Percentiles rank a stretch among this genome's conserved stretches.
Evolutionary conservation across 1,139 yeast species (phyloP).

Genomic region (Hyphopichia buzzinii): DNA sequence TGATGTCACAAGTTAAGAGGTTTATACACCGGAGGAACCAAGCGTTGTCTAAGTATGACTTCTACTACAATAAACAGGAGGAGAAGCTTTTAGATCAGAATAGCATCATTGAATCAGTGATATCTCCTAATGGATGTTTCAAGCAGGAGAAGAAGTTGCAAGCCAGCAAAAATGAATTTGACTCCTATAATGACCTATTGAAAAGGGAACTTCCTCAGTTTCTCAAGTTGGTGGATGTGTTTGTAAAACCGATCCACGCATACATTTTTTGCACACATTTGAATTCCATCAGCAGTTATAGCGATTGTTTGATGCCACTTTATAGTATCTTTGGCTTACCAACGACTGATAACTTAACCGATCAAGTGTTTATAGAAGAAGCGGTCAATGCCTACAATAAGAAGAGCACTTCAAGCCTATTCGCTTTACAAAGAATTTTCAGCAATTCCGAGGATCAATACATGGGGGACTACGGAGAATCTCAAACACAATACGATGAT

Average conservation of each 20-base stretch:
- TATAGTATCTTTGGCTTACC: conserved; percentile 19
- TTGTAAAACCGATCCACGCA: conserved; percentile 25
- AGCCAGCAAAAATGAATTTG: conserved; percentile 26
- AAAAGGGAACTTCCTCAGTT: conserved; percentile 41
- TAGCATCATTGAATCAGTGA: conserved; percentile 22
- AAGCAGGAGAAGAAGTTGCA: conserved; percentile 32
- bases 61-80: conserved; percentile 24
- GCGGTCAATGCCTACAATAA: conserved; percentile 11
- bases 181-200: conserved; percentile 26
- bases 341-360: conserved; percentile 11
- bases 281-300: conserved; percentile 13
- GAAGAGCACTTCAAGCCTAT: conserved; percentile 11
- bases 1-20: conserved; percentile 25
- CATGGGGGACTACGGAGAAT: too few relatives aligned
- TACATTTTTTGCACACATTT: conserved; percentile 12
- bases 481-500: neutral
- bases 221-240: conserved; percentile 24
- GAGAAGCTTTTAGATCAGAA: conserved; percentile 21
- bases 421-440: conserved; percentile 17
- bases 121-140: conserved; percentile 28
- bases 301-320: conserved; percentile 25
- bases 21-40: conserved; percentile 27
- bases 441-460: too few relatives aligned
- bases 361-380: conserved; percentile 7
- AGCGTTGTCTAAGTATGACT: conserved; percentile 37